A percentile compares a stretch with the other conserved stretches of the same genome.
phyloP scores from a whole-genome alignment of 169 alveolate genomes.

The Plasmodium knowlesi region DNA sequence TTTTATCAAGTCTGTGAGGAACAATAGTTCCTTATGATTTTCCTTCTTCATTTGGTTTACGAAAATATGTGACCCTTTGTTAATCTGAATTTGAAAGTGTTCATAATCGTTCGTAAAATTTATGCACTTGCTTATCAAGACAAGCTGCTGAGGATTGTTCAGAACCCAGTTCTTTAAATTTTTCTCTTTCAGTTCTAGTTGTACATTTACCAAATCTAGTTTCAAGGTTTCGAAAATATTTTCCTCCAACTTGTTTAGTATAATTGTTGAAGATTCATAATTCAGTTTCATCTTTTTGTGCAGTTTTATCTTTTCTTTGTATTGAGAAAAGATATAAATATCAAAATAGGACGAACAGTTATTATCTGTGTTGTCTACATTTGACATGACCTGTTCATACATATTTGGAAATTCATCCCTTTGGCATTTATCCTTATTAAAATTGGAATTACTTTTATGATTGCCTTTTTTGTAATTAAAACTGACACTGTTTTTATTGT shows the following conservation, averaged over 20 bases:
- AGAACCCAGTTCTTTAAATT: slow-evolving; percentile 58
- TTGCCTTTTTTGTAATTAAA: neutral
- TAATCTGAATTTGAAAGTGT: slow-evolving; percentile 65
- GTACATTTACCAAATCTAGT: slow-evolving; percentile 68
- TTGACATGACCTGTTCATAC: neutral
- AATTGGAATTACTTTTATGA: slow-evolving; percentile 3
- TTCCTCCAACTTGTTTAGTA: slow-evolving; percentile 61
- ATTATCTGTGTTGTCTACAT: neutral
- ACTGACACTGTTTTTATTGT: slow-evolving; percentile 19
- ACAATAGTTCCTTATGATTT: slow-evolving; percentile 42
- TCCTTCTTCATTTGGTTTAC: slow-evolving; percentile 66
- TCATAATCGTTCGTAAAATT: slow-evolving; percentile 73
- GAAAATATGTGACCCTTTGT: slow-evolving; percentile 71
- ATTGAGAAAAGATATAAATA: slow-evolving; percentile 46
- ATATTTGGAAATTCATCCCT: neutral
- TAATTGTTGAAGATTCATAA: slow-evolving; percentile 52
- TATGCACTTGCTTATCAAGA: slow-evolving; percentile 51
- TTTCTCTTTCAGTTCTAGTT: slow-evolving; percentile 40
- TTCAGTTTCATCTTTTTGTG: slow-evolving; percentile 47
- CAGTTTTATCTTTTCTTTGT: slow-evolving; percentile 35
- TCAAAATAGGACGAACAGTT: slow-evolving; percentile 44
- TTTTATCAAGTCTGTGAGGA: slow-evolving; percentile 62
- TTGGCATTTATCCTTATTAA: neutral
- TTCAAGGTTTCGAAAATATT: slow-evolving; percentile 63
- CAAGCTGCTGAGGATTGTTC: slow-evolving; percentile 65